Evolutionary conservation across 352 stramenopile genomes (phyloP).

Genomic region (Globisporangium alternatum): DNA sequence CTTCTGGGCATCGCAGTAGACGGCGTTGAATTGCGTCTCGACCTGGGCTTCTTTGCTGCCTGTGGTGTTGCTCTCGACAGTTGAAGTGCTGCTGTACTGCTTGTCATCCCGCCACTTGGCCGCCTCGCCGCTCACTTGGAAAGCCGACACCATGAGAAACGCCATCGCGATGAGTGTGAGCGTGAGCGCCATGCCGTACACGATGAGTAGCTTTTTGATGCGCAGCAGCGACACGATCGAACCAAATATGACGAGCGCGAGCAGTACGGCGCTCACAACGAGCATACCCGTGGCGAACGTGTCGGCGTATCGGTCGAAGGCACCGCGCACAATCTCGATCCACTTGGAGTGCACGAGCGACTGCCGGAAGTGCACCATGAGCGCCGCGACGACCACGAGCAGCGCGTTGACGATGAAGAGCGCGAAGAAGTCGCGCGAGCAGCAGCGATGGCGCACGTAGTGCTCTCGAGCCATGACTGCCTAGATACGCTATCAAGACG

Average conservation of each 20-base stretch:
- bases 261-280: conserved; percentile 1
- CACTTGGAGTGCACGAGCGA: conserved; percentile 11
- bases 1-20: conserved; percentile 17
- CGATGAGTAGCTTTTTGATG: conserved; percentile 12
- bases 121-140: conserved; percentile 13
- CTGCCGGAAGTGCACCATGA: conserved; percentile 6
- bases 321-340: conserved; percentile 12
- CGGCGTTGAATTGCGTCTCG: conserved; percentile 11
- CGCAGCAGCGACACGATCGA: conserved; percentile 9
- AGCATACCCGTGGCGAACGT: conserved; percentile 12
- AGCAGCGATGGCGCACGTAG: conserved; percentile 8
- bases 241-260: conserved; percentile 12
- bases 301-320: conserved; percentile 15
- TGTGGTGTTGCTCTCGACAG: neutral
- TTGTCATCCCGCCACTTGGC: neutral
- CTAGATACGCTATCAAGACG: too few relatives aligned
- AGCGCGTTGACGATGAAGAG: conserved; percentile 4
- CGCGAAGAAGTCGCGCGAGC: conserved; percentile 15
- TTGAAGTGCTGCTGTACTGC: neutral
- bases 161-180: conserved; percentile 9
- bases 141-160: conserved; percentile 14
- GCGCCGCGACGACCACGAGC: conserved; percentile 7
- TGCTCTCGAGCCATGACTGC: conserved; percentile 1
- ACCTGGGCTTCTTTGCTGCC: conserved; percentile 12
- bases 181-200: conserved; percentile 14